Evolutionary conservation across 1,284 basidiomycete genomes (phyloP).

Genomic region (Ganoderma lingzhi): DNA sequence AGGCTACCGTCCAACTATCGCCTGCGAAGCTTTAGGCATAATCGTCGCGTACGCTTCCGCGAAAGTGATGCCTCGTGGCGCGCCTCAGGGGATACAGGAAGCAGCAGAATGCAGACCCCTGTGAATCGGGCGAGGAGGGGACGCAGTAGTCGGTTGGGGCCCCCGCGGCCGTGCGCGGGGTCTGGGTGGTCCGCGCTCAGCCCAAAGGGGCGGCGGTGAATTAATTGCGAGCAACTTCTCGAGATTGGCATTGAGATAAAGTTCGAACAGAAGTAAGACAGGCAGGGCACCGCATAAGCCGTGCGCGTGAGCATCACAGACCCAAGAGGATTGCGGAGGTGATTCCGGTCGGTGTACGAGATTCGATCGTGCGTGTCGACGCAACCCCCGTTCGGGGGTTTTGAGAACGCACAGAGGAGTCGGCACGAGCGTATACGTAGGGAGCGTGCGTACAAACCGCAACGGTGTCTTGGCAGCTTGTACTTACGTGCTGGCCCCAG

Average conservation of each 20-base stretch:
- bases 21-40: constrained; percentile 34
- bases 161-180: neutral
- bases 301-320: constrained; percentile 10
- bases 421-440: neutral
- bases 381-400: constrained; percentile 30
- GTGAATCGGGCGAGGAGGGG: constrained; percentile 15
- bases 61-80: constrained; percentile 26
- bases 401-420: constrained; percentile 22
- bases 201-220: neutral
- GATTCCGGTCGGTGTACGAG: constrained; percentile 16
- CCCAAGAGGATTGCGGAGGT: constrained; percentile 7
- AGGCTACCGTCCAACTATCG: constrained; percentile 25
- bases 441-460: neutral
- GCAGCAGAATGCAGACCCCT: constrained; percentile 8
- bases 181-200: neutral
- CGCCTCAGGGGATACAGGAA: neutral
- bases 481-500: constrained; percentile 13
- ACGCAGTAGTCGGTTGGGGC: neutral
- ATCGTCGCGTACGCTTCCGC: constrained; percentile 28
- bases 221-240: constrained; percentile 13
- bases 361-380: constrained; percentile 18
- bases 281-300: constrained; percentile 14
- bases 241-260: constrained; percentile 34
- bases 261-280: constrained; percentile 26
- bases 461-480: constrained; percentile 18